Percentiles rank a stretch among this genome's conserved stretches.
Evolutionary conservation across 1,139 yeast genomes (phyloP).

Genomic region (Geotrichum bryndzae): DNA sequence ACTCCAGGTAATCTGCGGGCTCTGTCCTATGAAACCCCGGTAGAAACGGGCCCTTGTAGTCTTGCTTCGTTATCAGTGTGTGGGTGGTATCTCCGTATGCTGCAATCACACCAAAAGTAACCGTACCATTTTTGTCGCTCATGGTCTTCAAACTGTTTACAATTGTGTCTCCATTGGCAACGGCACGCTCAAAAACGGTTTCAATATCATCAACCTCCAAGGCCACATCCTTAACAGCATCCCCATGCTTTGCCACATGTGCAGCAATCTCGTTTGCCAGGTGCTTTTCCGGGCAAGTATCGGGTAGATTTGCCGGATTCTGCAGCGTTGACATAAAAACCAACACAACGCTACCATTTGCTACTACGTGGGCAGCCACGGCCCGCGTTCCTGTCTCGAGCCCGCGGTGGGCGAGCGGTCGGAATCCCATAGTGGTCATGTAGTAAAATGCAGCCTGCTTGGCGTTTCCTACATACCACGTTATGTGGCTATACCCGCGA

Average conservation of each 20-base stretch:
- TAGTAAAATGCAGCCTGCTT: conserved; percentile 55
- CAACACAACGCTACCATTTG: conserved; percentile 50
- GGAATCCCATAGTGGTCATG: conserved; percentile 55
- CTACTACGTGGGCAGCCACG: conserved; percentile 55
- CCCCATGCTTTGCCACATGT: conserved; percentile 60
- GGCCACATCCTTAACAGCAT: conserved; percentile 68
- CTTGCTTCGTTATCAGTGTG: conserved; percentile 50
- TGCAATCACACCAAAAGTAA: conserved; percentile 49
- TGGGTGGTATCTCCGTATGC: conserved; percentile 65
- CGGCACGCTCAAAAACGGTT: conserved; percentile 43
- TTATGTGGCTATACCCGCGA: conserved; percentile 44
- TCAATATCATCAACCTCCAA: conserved; percentile 51
- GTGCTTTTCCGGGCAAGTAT: conserved; percentile 24
- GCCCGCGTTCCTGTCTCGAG: conserved; percentile 61
- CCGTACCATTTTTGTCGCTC: conserved; percentile 47
- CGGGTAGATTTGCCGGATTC: conserved; percentile 11
- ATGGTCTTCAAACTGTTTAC: conserved; percentile 40
- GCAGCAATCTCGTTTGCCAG: conserved; percentile 38
- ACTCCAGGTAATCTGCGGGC: neutral
- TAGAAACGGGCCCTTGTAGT: conserved; percentile 43
- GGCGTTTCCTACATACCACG: conserved; percentile 63
- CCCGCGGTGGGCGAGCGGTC: conserved; percentile 55
- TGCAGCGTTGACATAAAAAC: conserved; percentile 46
- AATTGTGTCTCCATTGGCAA: conserved; percentile 49
- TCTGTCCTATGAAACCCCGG: conserved; percentile 41